Conservation (phyloP, 2,329 filamentous ascomycete genomes). For the Trichoderma atrobrunneum region DNA sequence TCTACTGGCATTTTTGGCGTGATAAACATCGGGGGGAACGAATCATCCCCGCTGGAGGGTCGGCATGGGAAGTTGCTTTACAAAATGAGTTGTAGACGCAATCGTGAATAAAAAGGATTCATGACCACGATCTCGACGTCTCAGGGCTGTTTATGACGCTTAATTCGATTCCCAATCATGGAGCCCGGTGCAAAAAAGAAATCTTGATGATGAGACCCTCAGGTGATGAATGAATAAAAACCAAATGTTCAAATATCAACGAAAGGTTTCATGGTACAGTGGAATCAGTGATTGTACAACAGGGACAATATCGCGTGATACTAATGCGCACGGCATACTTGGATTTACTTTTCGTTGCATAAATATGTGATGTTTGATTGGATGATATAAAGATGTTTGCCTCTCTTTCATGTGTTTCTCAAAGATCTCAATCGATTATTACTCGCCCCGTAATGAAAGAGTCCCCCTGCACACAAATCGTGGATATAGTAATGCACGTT, state of each 20-base stretch:
- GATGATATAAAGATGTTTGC: background rate
- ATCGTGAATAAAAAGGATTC: slow-evolving; percentile 43
- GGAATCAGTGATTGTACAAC: background rate
- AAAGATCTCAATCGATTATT: background rate
- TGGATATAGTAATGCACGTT: slow-evolving; percentile 11
- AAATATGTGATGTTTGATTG: background rate
- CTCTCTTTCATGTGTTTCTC: background rate
- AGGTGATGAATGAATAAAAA: slow-evolving; percentile 17
- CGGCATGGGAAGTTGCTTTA: slow-evolving; percentile 42
- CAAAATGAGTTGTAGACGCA: slow-evolving; percentile 45
- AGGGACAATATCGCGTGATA: background rate
- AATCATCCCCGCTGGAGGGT: slow-evolving; percentile 39
- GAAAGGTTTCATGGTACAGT: background rate
- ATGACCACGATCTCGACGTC: slow-evolving; percentile 35
- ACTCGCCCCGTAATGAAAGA: background rate
- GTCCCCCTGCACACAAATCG: background rate
- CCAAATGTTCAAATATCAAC: background rate
- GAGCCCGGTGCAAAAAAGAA: slow-evolving; percentile 9
- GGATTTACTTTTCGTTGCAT: background rate
- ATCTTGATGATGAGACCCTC: slow-evolving; percentile 11
- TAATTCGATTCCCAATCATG: slow-evolving; percentile 20
- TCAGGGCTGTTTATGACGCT: slow-evolving; percentile 17
- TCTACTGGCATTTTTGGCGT: slow-evolving; percentile 55
- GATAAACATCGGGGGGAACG: slow-evolving; percentile 44
- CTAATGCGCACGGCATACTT: background rate